Evolutionary conservation across 306 rosid species (phyloP).

Genomic region (Lotus japonicus): DNA sequence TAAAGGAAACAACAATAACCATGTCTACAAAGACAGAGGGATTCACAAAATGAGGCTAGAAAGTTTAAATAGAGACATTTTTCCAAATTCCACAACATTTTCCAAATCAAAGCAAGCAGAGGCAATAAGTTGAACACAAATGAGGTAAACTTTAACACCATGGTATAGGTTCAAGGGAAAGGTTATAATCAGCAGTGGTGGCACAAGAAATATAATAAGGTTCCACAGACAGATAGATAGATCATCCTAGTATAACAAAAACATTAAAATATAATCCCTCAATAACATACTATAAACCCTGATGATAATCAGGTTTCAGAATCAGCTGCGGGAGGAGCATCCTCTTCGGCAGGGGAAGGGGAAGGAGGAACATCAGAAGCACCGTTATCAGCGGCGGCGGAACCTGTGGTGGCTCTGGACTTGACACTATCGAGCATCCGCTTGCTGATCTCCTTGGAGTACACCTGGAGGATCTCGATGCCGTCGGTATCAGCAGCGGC

Average conservation of each 20-base stretch:
- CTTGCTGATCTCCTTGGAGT: conserved; percentile 94
- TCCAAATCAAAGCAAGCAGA: neutral
- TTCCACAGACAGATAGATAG: conserved; percentile 10
- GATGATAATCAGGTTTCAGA: conserved; percentile 35
- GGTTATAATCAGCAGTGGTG: neutral
- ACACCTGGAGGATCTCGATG: conserved; percentile 83
- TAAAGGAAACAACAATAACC: too few relatives aligned
- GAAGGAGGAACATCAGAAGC: conserved; percentile 17
- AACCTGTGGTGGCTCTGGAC: conserved; percentile 31
- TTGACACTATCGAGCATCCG: conserved; percentile 88
- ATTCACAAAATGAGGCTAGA: neutral
- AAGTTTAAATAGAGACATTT: neutral
- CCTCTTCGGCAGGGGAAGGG: conserved; percentile 27
- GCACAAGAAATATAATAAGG: conserved; percentile 13
- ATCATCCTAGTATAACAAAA: conserved; percentile 16
- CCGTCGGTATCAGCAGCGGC: conserved; percentile 62
- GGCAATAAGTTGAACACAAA: neutral
- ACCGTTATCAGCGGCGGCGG: conserved; percentile 34
- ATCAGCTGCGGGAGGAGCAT: conserved; percentile 20
- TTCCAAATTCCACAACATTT: neutral
- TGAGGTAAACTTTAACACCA: neutral
- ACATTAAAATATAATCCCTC: conserved; percentile 5
- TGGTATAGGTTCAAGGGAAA: conserved; percentile 10
- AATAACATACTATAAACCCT: conserved; percentile 16
- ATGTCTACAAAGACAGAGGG: too few relatives aligned